These are phyloP conservation scores for Calonectria pseudoreteaudii DNA, from an alignment of 2,329 filamentous ascomycete species.

Conservation along the genomic window DNA sequence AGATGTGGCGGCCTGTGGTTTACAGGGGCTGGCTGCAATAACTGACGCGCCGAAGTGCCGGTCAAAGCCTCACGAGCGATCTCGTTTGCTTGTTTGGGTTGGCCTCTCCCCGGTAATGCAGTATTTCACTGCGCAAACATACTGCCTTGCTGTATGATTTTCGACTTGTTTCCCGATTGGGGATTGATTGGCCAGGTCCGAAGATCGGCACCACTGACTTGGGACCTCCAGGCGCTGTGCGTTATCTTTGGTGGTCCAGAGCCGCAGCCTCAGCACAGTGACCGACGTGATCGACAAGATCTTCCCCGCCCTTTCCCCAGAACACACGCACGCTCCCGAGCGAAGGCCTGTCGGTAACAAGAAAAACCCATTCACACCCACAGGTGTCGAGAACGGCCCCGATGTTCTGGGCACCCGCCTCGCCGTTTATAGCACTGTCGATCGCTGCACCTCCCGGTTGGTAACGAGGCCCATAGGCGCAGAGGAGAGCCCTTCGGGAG, in stretches of 20 bases:
- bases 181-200: background rate
- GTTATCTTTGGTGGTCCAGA: constrained; percentile 32
- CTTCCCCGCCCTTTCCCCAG: constrained; percentile 41
- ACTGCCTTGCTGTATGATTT: constrained; percentile 10
- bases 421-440: constrained; percentile 14
- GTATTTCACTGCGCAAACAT: constrained; percentile 26
- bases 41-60: constrained; percentile 3
- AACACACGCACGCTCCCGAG: constrained; percentile 34
- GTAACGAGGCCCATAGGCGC: background rate
- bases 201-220: constrained; percentile 20
- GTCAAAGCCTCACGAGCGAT: background rate
- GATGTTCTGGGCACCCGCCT: constrained; percentile 8
- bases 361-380: background rate
- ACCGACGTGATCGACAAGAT: constrained; percentile 43
- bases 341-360: constrained; percentile 24
- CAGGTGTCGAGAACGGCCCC: constrained; percentile 10
- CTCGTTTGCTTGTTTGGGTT: constrained; percentile 32
- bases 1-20: constrained; percentile 3
- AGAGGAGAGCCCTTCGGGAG: background rate
- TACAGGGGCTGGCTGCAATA: constrained; percentile 1
- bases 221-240: constrained; percentile 8
- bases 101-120: constrained; percentile 16
- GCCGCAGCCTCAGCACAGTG: constrained; percentile 33
- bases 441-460: constrained; percentile 8
- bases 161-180: constrained; percentile 27